phyloP scores from a whole-genome alignment of 2,329 filamentous ascomycete genomes.

The Aplosporella prunicola region DNA sequence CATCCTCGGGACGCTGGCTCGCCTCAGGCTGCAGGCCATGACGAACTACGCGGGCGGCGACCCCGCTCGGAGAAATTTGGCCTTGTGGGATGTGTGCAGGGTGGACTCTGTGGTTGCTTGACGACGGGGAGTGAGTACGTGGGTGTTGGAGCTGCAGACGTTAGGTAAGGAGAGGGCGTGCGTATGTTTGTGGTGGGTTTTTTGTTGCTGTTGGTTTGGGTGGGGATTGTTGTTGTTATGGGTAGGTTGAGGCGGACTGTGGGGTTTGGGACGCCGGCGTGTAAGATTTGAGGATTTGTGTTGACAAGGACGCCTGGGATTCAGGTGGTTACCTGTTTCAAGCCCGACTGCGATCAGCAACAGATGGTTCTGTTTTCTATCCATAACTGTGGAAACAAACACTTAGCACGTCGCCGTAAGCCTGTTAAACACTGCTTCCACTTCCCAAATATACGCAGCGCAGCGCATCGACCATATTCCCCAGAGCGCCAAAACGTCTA shows the following conservation, averaged over 20 bases:
- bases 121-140: constrained; percentile 42
- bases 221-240: constrained; percentile 60
- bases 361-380: too few relatives aligned
- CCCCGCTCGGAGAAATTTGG: constrained; percentile 71
- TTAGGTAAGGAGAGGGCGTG: constrained; percentile 39
- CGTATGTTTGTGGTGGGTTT: constrained; percentile 58
- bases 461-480: too few relatives aligned
- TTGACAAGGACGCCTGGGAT: not conserved
- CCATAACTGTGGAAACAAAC: too few relatives aligned
- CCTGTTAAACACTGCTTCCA: too few relatives aligned
- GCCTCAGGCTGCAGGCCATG: constrained; percentile 69
- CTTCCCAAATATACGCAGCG: too few relatives aligned
- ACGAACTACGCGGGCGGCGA: constrained; percentile 70
- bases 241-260: constrained; percentile 58
- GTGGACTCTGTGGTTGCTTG: constrained; percentile 40
- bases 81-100: constrained; percentile 46
- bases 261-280: constrained; percentile 5
- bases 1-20: constrained; percentile 71
- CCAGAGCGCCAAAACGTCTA: too few relatives aligned
- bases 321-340: too few relatives aligned
- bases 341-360: too few relatives aligned
- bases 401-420: too few relatives aligned
- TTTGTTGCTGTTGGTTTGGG: constrained; percentile 53
- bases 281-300: constrained; percentile 6
- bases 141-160: constrained; percentile 35